phyloP scores from a whole-genome alignment of 345 rosid genomes.

The Pistacia atlantica region DNA sequence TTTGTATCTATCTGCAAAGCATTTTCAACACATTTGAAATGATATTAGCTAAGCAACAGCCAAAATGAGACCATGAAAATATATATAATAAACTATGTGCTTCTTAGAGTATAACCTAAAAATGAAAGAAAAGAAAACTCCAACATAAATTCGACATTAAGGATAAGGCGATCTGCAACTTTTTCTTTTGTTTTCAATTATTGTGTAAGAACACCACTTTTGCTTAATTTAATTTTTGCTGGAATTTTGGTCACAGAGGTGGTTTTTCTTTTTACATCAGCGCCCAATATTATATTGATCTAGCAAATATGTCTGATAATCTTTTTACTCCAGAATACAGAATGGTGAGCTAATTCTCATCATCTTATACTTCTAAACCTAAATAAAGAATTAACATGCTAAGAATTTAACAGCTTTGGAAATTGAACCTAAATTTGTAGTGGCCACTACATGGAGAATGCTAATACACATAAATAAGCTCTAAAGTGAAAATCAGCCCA shows the following conservation, averaged over 20 bases:
- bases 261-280: neutral
- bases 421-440: neutral
- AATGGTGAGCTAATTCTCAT: neutral
- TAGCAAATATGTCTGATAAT: neutral
- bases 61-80: neutral
- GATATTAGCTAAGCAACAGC: neutral
- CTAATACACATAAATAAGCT: neutral
- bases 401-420: neutral
- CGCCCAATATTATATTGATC: neutral
- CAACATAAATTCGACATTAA: neutral
- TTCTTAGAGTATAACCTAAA: neutral
- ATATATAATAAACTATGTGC: too few species aligned
- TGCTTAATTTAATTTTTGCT: neutral
- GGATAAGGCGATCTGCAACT: neutral
- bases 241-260: neutral
- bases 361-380: neutral
- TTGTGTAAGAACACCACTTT: neutral
- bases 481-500: neutral
- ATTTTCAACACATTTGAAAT: conserved; percentile 1
- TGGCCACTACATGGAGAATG: neutral
- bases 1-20: conserved; percentile 81
- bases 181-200: neutral
- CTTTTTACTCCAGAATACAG: neutral
- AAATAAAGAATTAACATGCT: neutral
- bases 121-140: neutral